Percentiles rank a stretch among this genome's conserved stretches.
Conservation (phyloP, 352 stramenopile species). For the Globisporangium sylvaticum region DNA sequence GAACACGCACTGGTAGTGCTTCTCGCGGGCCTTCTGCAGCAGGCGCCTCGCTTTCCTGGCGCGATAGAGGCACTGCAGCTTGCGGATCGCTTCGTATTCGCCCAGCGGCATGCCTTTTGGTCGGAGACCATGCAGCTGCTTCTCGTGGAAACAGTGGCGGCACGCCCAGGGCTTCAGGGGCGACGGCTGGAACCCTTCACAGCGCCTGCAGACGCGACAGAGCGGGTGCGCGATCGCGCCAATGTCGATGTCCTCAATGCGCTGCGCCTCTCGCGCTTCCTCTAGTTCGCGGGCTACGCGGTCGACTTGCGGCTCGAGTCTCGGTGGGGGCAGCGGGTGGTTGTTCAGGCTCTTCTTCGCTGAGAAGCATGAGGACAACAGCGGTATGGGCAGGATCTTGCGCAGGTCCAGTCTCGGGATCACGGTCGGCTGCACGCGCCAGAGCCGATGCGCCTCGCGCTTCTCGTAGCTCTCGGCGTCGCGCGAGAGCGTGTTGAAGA, state of each 20-base stretch:
- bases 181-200: slow-evolving; percentile 67
- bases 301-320: slow-evolving; percentile 56
- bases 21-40: slow-evolving; percentile 50
- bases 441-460: slow-evolving; percentile 43
- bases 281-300: slow-evolving; percentile 25
- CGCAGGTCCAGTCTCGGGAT: slow-evolving; percentile 51
- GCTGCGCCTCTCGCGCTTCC: slow-evolving; percentile 32
- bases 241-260: slow-evolving; percentile 66
- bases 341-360: slow-evolving; percentile 16
- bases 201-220: slow-evolving; percentile 75
- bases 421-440: slow-evolving; percentile 33
- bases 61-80: slow-evolving; percentile 68
- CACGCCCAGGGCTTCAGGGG: slow-evolving; percentile 65
- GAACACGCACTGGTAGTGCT: slow-evolving; percentile 71
- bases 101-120: slow-evolving; percentile 32
- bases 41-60: slow-evolving; percentile 41
- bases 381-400: slow-evolving; percentile 28
- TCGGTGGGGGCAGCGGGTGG: slow-evolving; percentile 25
- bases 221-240: slow-evolving; percentile 60
- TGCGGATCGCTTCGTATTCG: slow-evolving; percentile 74
- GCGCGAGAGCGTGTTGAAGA: slow-evolving; percentile 65
- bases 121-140: slow-evolving; percentile 55
- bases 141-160: slow-evolving; percentile 67
- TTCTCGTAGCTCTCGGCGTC: slow-evolving; percentile 56
- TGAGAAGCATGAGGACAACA: slow-evolving; percentile 36